Evolutionary conservation across 75 land plant genomes (phyloP).

Genomic region (Pseudotsuga menziesii): DNA sequence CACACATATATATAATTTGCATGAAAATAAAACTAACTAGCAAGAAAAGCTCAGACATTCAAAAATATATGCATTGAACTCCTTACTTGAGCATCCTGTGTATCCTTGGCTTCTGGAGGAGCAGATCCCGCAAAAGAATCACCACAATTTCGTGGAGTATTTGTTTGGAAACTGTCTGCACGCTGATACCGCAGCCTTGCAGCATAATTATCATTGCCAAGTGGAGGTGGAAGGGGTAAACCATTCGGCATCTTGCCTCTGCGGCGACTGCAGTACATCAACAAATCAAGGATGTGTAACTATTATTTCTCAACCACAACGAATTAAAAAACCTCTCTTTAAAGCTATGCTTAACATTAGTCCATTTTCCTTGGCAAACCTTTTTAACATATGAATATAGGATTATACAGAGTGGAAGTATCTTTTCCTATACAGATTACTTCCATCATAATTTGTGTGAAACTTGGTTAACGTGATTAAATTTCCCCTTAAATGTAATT

Average conservation of each 20-base stretch:
- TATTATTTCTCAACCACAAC: not conserved
- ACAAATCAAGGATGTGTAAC: not conserved
- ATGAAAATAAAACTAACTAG: not conserved
- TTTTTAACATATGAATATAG: not conserved
- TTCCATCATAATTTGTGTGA: no score
- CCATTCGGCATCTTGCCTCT: slow-evolving; percentile 18
- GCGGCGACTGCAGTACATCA: slow-evolving; percentile 11
- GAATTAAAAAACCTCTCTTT: not conserved
- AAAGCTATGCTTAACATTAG: not conserved
- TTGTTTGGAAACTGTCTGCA: slow-evolving; percentile 8
- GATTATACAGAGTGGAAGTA: not conserved
- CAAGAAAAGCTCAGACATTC: not conserved
- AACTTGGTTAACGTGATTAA: no score
- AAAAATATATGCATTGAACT: not conserved
- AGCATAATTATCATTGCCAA: not conserved
- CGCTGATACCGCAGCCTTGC: not conserved
- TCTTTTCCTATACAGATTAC: no score
- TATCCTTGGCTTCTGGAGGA: not conserved
- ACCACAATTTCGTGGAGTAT: not conserved
- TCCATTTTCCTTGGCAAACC: not conserved
- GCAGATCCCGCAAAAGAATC: not conserved
- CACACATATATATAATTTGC: no score
- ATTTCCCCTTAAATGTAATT: no score
- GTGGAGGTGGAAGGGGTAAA: slow-evolving; percentile 26
- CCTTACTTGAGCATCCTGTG: slow-evolving; percentile 7